These are phyloP conservation scores for Cytospora piceicola DNA, from an alignment of 2,329 filamentous ascomycete species.

Conservation along the genomic window DNA sequence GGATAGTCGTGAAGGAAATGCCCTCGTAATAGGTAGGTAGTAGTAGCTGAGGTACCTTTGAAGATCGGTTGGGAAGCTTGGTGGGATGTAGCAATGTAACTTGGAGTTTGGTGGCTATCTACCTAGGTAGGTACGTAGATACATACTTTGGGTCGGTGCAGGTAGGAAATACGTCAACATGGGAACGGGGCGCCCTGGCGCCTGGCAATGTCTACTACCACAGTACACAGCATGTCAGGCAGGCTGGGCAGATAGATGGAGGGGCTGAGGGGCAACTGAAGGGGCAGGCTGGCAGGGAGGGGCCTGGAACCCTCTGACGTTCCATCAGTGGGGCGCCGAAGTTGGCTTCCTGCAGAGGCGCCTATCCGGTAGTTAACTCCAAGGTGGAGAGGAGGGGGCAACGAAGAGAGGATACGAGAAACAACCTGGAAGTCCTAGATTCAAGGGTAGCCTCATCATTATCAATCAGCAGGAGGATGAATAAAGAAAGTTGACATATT, in stretches of 20 bases:
- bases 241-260: constrained; percentile 11
- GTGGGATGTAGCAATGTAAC: constrained; percentile 3
- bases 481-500: not conserved
- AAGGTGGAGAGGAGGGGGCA: constrained; percentile 10
- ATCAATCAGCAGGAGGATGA: not conserved
- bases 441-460: not conserved
- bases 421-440: not conserved
- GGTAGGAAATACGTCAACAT: constrained; percentile 19
- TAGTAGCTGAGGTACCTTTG: not conserved
- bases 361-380: constrained; percentile 1
- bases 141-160: no score
- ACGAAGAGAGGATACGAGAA: constrained; percentile 13
- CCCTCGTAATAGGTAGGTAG: not conserved
- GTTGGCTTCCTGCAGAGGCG: constrained; percentile 20
- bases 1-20: not conserved
- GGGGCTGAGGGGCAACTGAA: constrained; percentile 9
- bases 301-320: constrained; percentile 3
- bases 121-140: no score
- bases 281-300: not conserved
- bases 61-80: constrained; percentile 1
- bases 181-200: no score
- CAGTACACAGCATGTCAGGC: no score
- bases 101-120: not conserved
- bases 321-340: not conserved
- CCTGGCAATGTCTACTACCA: no score